phyloP scores from a whole-genome alignment of 2,329 filamentous ascomycete species.

The Exophiala calicioides region DNA sequence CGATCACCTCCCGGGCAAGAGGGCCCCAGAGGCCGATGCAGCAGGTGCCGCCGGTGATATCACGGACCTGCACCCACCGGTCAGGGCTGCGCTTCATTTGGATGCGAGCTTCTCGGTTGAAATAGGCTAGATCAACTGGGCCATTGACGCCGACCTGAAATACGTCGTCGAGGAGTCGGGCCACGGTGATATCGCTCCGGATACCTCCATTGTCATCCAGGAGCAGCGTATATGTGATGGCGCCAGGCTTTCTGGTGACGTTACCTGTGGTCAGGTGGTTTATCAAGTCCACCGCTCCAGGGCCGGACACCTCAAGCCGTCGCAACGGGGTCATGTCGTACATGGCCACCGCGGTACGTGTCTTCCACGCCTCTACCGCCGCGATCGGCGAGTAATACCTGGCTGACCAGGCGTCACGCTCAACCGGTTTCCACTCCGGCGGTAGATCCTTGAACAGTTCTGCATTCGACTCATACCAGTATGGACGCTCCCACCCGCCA shows the following conservation, averaged over 20 bases:
- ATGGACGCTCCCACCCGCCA: conserved; percentile 62
- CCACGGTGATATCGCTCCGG: conserved; percentile 59
- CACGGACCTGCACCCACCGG: conserved; percentile 55
- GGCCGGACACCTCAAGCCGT: conserved; percentile 59
- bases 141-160: conserved; percentile 59
- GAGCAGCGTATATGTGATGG: conserved; percentile 59
- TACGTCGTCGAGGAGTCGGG: conserved; percentile 51
- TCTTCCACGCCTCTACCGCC: conserved; percentile 66
- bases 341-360: conserved; percentile 61
- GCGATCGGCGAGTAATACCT: conserved; percentile 60
- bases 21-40: conserved; percentile 66
- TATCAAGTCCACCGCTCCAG: conserved; percentile 57
- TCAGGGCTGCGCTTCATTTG: conserved; percentile 46
- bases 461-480: conserved; percentile 62
- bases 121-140: conserved; percentile 56
- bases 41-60: conserved; percentile 62
- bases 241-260: conserved; percentile 49
- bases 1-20: conserved; percentile 54
- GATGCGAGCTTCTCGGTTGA: conserved; percentile 54
- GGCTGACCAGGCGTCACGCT: conserved; percentile 61
- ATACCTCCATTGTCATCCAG: conserved; percentile 57
- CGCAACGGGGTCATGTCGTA: conserved; percentile 65
- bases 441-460: conserved; percentile 55
- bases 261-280: conserved; percentile 45
- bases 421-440: conserved; percentile 54